Conservation (phyloP, 495 filamentous ascomycete species). For the Bathelium albidoporum region DNA sequence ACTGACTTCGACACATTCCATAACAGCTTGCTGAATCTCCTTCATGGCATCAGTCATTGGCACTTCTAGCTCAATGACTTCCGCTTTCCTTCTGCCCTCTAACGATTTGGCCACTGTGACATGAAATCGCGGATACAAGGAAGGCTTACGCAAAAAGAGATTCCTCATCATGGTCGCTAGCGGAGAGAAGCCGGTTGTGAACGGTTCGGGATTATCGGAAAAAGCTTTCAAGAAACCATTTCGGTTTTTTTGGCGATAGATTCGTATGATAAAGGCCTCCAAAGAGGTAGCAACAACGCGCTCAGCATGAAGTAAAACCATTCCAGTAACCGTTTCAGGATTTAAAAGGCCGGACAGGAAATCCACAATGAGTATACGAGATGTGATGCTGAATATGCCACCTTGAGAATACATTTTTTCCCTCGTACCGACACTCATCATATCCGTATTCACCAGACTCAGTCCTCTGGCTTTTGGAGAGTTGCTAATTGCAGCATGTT, state of each 20-base stretch:
- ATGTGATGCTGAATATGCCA: conserved; percentile 93
- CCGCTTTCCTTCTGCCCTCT: conserved; percentile 84
- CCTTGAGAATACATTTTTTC: conserved; percentile 84
- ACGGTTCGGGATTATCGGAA: conserved; percentile 87
- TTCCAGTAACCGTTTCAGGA: conserved; percentile 74
- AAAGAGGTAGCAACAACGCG: conserved; percentile 75
- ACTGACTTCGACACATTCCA: conserved; percentile 93
- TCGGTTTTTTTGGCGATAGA: conserved; percentile 90
- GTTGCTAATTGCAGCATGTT: conserved; percentile 80
- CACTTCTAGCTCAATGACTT: conserved; percentile 95
- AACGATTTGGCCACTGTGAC: conserved; percentile 76
- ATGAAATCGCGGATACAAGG: conserved; percentile 93
- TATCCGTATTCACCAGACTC: conserved; percentile 88
- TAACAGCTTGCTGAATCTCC: conserved; percentile 83
- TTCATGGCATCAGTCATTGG: conserved; percentile 92
- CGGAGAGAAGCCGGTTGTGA: conserved; percentile 81
- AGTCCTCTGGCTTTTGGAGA: conserved; percentile 69
- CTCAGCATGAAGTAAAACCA: conserved; percentile 85
- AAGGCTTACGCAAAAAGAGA: conserved; percentile 77
- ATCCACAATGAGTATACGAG: conserved; percentile 88
- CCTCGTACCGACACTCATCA: conserved; percentile 70
- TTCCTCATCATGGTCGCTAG: conserved; percentile 87
- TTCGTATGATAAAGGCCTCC: conserved; percentile 90
- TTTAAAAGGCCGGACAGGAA: conserved; percentile 72
- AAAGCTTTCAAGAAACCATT: conserved; percentile 91